phyloP scores from a whole-genome alignment of 768 basidiomycete genomes.

The Auricularia heimuer region DNA sequence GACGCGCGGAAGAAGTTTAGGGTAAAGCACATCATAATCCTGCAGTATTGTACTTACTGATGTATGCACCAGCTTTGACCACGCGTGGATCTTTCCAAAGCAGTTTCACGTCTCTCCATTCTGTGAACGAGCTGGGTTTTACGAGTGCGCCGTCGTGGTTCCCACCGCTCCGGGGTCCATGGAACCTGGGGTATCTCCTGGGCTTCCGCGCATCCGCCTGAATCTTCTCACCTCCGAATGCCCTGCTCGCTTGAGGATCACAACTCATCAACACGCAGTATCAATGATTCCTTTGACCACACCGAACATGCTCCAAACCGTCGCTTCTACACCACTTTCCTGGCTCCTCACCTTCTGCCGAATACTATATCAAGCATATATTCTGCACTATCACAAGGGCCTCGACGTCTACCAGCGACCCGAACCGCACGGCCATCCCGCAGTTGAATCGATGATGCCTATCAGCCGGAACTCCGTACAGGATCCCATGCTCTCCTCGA shows the following conservation, averaged over 20 bases:
- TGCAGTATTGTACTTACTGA: not conserved
- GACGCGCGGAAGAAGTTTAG: not conserved
- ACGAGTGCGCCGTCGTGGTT: slow-evolving; percentile 44
- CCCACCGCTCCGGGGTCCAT: slow-evolving; percentile 30
- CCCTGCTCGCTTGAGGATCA: slow-evolving; percentile 38
- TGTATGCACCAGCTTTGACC: slow-evolving; percentile 33
- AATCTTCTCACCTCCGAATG: slow-evolving; percentile 19
- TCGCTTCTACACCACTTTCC: slow-evolving; percentile 38
- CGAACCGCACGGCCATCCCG: slow-evolving; percentile 34
- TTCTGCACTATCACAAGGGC: slow-evolving; percentile 47
- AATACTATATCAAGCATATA: slow-evolving; percentile 53
- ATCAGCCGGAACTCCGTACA: slow-evolving; percentile 16
- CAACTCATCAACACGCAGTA: slow-evolving; percentile 35
- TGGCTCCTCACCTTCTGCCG: slow-evolving; percentile 47
- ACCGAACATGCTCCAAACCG: slow-evolving; percentile 26
- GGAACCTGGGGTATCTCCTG: slow-evolving; percentile 8
- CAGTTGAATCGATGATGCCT: slow-evolving; percentile 6
- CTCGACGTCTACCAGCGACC: slow-evolving; percentile 51
- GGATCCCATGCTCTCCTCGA: slow-evolving; percentile 10
- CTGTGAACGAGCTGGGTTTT: slow-evolving; percentile 60
- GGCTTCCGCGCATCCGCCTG: slow-evolving; percentile 13
- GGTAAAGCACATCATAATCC: not conserved
- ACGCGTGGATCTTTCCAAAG: slow-evolving; percentile 57
- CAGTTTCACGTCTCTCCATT: slow-evolving; percentile 72
- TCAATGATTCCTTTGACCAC: slow-evolving; percentile 31